Base-by-base conservation (phyloP, 148 eudicot genomes). In the Rhododendron williamsianum region DNA sequence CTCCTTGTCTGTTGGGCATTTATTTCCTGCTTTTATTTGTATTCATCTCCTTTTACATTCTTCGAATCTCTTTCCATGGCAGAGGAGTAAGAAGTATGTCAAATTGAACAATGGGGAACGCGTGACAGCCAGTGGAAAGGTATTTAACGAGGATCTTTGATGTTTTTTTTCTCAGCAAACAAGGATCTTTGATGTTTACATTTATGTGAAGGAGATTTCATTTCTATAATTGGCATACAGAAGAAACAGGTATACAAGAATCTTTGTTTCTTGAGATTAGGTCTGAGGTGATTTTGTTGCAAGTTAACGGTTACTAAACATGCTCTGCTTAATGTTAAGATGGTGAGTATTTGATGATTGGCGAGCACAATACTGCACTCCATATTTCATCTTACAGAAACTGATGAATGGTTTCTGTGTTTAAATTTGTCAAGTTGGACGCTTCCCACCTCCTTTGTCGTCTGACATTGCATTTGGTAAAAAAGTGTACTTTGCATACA, bases 71-170 rank as follows among this genome's bases (percentile, higher is more conserved):
- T 25, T 82, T 83, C 83, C 77, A 41, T 82, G 80, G 81, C 94
- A 96, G 99, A 93, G 95, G 91, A 87, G 95, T 87, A 96, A 96
- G 89, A 94, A 94, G 93, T 96, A 95, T 76, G 80, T 95, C 87
- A 96, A 96, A 89, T 91, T 96, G 82, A 96, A 96, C 87, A 96
- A 92, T 81, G 94, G 95, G 48, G 99, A 96, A 0, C 94, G 93
- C 56, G 99, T 96, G 90, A 92, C 94, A 77, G 98, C 96, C 49
- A 94, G 91, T 84, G 99, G 99, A 71, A 96, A 96, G 99, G 99
- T 96, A 95, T 38, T 74, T 49, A n/a, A 69, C 38, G 7, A 38
- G 33, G 81, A 49, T 23, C 41, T 82, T 81, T 69, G 84, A 23
- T 69, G 76, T 54, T 16, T 18, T 54, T 54, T 54, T 54, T 54